Evolutionary conservation across 257 asterid genomes (phyloP).

Genomic region (Leptodermis oblonga): DNA sequence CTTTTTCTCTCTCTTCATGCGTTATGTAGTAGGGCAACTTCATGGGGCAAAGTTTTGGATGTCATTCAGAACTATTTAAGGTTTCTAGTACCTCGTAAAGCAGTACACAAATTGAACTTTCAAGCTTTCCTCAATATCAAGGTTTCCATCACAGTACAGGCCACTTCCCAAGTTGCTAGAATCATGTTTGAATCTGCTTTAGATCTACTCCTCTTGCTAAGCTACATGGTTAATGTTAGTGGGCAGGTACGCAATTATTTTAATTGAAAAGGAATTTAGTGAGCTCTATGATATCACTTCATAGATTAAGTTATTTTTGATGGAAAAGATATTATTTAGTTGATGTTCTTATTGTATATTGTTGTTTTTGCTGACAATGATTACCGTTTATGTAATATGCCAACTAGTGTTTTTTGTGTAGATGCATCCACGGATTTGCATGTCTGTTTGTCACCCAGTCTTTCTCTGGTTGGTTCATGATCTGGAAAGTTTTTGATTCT

Average conservation of each 20-base stretch:
- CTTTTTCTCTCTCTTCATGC: constrained; percentile 64
- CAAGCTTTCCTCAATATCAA: constrained; percentile 37
- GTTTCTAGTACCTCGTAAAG: constrained; percentile 76
- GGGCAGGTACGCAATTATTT: constrained; percentile 70
- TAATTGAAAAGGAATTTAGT: constrained; percentile 4
- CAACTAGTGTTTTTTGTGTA: background rate
- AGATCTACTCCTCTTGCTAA: constrained; percentile 77
- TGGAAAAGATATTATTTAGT: background rate
- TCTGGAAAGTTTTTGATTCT: background rate
- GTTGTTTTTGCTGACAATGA: background rate
- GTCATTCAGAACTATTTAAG: constrained; percentile 64
- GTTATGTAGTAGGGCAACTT: constrained; percentile 60
- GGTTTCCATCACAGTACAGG: constrained; percentile 63
- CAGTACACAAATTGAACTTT: constrained; percentile 40
- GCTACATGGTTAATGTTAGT: constrained; percentile 75
- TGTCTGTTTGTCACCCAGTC: background rate
- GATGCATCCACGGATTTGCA: background rate
- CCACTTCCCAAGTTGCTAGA: constrained; percentile 86
- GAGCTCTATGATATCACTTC: constrained; percentile 1
- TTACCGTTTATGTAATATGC: background rate
- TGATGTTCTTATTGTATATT: background rate
- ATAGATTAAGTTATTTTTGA: background rate
- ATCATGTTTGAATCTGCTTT: constrained; percentile 81
- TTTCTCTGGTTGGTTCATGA: background rate
- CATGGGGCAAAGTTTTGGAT: constrained; percentile 77